A percentile compares a stretch with the other conserved stretches of the same genome.
Evolutionary conservation across 208 protist species (phyloP).

Genomic region (Acanthamoeba castellanii): DNA sequence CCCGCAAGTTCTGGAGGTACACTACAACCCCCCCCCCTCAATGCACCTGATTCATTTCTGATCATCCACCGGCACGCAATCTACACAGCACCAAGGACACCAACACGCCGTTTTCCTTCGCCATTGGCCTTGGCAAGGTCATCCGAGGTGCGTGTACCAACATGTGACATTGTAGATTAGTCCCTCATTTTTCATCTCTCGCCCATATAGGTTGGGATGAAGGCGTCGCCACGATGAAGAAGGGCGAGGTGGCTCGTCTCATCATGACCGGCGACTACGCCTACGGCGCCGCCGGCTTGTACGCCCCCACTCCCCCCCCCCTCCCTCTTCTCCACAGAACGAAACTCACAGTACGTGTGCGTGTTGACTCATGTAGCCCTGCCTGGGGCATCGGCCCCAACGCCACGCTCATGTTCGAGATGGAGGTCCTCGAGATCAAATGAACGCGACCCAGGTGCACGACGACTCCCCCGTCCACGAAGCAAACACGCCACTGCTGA

Average conservation of each 20-base stretch:
- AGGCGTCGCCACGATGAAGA: slow-evolving; percentile 68
- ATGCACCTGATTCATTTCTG: background rate
- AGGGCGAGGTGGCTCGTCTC: slow-evolving; percentile 62
- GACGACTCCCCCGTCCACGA: background rate
- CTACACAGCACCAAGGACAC: slow-evolving; percentile 51
- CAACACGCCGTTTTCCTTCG: slow-evolving; percentile 64
- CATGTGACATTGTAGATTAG: too few relatives aligned
- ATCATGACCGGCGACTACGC: slow-evolving; percentile 72
- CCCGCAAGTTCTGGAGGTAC: slow-evolving; percentile 72
- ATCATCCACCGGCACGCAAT: background rate
- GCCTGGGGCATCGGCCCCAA: slow-evolving; percentile 40
- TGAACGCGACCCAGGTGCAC: background rate
- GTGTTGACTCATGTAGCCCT: background rate
- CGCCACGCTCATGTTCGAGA: slow-evolving; percentile 67
- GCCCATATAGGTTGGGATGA: slow-evolving; percentile 58
- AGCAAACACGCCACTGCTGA: background rate
- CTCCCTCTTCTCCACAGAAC: background rate
- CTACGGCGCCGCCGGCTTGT: slow-evolving; percentile 68
- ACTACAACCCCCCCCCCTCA: background rate
- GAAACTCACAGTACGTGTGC: background rate
- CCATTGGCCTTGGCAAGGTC: slow-evolving; percentile 63
- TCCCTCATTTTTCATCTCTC: background rate
- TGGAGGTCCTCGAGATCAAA: slow-evolving; percentile 56
- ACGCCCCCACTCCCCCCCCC: background rate
- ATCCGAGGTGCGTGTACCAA: slow-evolving; percentile 16